A percentile compares a stretch with the other conserved stretches of the same genome.
These are phyloP conservation scores for Babesia caballi DNA, from an alignment of 169 alveolate species.

Conservation along the genomic window DNA sequence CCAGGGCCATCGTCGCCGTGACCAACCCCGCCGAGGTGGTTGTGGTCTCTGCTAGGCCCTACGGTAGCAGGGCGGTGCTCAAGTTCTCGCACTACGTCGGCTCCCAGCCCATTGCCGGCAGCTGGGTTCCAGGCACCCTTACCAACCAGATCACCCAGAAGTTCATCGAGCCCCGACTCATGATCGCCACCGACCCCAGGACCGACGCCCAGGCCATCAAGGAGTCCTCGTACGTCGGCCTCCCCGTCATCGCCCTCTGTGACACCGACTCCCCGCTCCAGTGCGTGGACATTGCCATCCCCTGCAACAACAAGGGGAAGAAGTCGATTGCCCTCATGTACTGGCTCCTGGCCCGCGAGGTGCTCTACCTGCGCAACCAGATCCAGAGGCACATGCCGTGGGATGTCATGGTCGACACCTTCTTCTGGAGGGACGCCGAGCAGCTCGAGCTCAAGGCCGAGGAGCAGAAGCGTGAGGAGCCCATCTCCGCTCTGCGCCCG, in stretches of 20 bases:
- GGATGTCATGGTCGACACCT: slow-evolving; percentile 92
- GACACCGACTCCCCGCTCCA: slow-evolving; percentile 97
- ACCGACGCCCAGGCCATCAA: slow-evolving; percentile 95
- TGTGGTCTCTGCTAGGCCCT: slow-evolving; percentile 95
- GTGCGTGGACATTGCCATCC: slow-evolving; percentile 98
- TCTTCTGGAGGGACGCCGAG: slow-evolving; percentile 91
- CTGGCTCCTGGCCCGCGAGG: slow-evolving; percentile 98
- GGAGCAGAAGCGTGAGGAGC: slow-evolving; percentile 48
- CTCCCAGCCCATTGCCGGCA: slow-evolving; percentile 95
- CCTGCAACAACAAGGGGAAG: slow-evolving; percentile 97
- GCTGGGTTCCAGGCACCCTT: slow-evolving; percentile 99
- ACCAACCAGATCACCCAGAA: slow-evolving; percentile 97
- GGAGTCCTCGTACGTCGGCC: slow-evolving; percentile 96
- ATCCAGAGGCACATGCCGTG: slow-evolving; percentile 82
- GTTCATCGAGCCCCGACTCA: slow-evolving; percentile 96
- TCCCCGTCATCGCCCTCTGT: slow-evolving; percentile 98
- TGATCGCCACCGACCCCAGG: slow-evolving; percentile 98
- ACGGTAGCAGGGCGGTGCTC: slow-evolving; percentile 97
- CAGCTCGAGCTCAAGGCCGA: slow-evolving; percentile 80
- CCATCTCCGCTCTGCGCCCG: slow-evolving; percentile 25
- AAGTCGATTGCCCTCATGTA: slow-evolving; percentile 96
- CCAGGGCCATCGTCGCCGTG: slow-evolving; percentile 97
- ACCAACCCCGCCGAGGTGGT: slow-evolving; percentile 96
- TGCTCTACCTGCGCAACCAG: slow-evolving; percentile 91
- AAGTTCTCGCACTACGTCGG: slow-evolving; percentile 97